Conservation (phyloP, 2,329 filamentous ascomycete species). For the Beauveria varroae region DNA sequence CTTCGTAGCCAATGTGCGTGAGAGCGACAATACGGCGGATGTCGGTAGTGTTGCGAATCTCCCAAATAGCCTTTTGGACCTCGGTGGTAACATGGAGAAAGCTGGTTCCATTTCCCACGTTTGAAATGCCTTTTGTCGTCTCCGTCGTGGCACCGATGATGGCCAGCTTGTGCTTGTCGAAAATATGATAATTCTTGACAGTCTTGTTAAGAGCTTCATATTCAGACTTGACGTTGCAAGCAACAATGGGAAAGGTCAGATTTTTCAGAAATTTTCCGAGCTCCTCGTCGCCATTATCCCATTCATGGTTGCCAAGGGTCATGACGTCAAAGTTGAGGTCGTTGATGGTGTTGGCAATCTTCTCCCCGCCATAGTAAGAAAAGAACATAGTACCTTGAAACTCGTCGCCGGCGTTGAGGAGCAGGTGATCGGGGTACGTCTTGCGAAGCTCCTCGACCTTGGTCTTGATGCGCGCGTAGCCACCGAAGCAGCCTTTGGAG, state of each 20-base stretch:
- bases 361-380: slow-evolving; percentile 58
- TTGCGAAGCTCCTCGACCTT: slow-evolving; percentile 50
- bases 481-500: slow-evolving; percentile 52
- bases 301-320: slow-evolving; percentile 62
- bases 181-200: slow-evolving; percentile 59
- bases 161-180: slow-evolving; percentile 51
- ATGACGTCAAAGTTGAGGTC: slow-evolving; percentile 59
- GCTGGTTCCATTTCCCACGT: slow-evolving; percentile 47
- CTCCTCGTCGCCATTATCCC: slow-evolving; percentile 55
- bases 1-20: slow-evolving; percentile 60
- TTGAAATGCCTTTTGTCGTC: slow-evolving; percentile 50
- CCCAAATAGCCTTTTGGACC: slow-evolving; percentile 54
- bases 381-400: slow-evolving; percentile 64
- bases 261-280: slow-evolving; percentile 55
- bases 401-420: slow-evolving; percentile 61
- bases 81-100: slow-evolving; percentile 51
- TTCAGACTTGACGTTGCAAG: slow-evolving; percentile 55
- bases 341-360: slow-evolving; percentile 60
- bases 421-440: slow-evolving; percentile 51
- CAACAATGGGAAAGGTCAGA: slow-evolving; percentile 56
- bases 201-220: slow-evolving; percentile 52
- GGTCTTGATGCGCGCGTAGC: slow-evolving; percentile 57
- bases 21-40: slow-evolving; percentile 58
- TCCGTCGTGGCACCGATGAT: slow-evolving; percentile 58
- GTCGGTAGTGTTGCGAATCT: slow-evolving; percentile 53